Base-by-base conservation (phyloP, 495 filamentous ascomycete species). In the Umbilicaria muhlenbergii region DNA sequence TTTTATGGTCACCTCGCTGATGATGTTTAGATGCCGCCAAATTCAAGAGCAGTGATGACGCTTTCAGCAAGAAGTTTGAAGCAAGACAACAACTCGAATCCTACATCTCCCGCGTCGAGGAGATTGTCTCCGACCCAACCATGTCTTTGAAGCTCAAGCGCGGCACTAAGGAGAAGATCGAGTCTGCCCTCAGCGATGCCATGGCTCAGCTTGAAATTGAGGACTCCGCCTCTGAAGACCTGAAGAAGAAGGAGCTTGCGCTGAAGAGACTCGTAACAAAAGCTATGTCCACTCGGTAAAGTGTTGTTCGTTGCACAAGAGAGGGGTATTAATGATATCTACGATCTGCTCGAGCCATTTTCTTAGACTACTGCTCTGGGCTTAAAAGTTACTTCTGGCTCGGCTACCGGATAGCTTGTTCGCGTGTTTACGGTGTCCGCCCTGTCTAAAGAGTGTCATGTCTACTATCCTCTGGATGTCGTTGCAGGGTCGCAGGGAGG, bases 241-340 rank as follows among this genome's bases (percentile, higher is more conserved):
- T 99, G 47, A 96, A 92, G 83, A 96, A 96, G 87, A 95, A 95
- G 81, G 91, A 99, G 75, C 71, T 99, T 43, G 91, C 87, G 44
- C 75, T 99, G 40, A 99, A 99, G 87, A 71, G 91, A 56, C 71
- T 93, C 49, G 87, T 99, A 44, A 99, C 91, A 58, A 96, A 95
- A 76, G 89, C 87, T 53, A 91, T 91, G 83, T 71, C 83, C 46
- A 86, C 84, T 51, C 78, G 84, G 62, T 91, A 83, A 76, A 69
- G 53, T 37, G 44, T 51, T 39, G 3, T 54, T 50, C 45, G 48
- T 46, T 57, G 53, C 61, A 59, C 52, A 60, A 54, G 57, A 58
- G 52, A 51, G 59, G 46, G 53, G 53, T 55, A 18, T 31, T 17
- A 32, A 44, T 33, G 46, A 48, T 44, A 48, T 43, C 41, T 41